A percentile compares a stretch with the other conserved stretches of the same genome.
Conservation (phyloP, 169 alveolate species). For the Eimeria necatrix region DNA sequence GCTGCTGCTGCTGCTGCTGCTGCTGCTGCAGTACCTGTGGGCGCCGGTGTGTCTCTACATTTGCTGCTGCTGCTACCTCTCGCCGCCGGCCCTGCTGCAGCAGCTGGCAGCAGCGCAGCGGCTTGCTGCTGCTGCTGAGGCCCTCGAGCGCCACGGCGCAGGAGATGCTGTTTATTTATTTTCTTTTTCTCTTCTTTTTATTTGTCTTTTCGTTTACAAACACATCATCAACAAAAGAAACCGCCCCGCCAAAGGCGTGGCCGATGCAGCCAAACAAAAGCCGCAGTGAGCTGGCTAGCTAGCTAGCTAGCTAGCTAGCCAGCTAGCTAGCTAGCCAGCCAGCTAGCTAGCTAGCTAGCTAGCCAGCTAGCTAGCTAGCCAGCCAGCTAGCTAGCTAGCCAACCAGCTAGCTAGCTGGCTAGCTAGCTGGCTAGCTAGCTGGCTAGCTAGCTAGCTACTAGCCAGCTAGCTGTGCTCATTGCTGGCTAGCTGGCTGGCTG, state of each 20-base stretch:
- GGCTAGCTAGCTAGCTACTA: conserved; percentile 22
- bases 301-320: not conserved
- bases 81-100: not conserved
- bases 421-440: not conserved
- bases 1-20: not conserved
- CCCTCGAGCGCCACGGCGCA: not conserved
- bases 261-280: not conserved
- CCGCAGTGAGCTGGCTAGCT: too few relatives aligned
- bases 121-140: not conserved
- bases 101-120: not conserved
- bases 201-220: conserved; percentile 69
- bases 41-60: conserved; percentile 58
- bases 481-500: not conserved
- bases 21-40: conserved; percentile 54
- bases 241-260: not conserved
- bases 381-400: conserved; percentile 5
- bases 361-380: too few relatives aligned
- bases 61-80: conserved; percentile 16
- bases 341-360: not conserved
- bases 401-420: too few relatives aligned
- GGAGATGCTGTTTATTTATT: not conserved
- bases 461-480: not conserved
- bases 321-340: conserved; percentile 22
- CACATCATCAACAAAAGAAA: conserved; percentile 73
- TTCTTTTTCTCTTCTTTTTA: conserved; percentile 39